Evolutionary conservation across 345 rosid species (phyloP), one percentile per base, ranked within the genome.

Genomic region (Populus tremula): DNA sequence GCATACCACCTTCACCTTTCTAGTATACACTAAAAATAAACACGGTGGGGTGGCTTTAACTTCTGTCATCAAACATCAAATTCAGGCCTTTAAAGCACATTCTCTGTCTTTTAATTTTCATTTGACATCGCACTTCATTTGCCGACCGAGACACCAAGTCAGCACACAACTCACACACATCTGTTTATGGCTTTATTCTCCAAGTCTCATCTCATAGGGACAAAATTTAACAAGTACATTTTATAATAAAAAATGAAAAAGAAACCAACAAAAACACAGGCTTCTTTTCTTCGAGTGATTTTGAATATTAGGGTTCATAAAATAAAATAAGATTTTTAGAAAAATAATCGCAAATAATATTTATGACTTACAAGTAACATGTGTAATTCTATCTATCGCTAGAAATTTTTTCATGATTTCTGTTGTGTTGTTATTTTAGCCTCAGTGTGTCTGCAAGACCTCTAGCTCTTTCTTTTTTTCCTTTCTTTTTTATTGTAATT

Each of bases 91-190:
- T 56, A 68, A 76, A 77, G 74, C 80, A 65, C 83, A 73, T 76
- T 76, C 87, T 66, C 79, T 71, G 36, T 33, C 79, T 64, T 81
- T 70, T 80, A 79, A 64, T 82, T 80, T 76, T 82, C 84, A 47
- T 13, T 25, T 31, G 69, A 63, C 80, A 79, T 41, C 79, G 43
- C 72, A 35, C 80, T 25, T 82, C 85, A 72, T 77, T 87, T 75
- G 76, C 85, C 70, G 45, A 64, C 86, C 53, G 31, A 33, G 67
- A 8, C 39, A 20, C 45, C 67, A 72, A 14, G 31, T 77, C 86
- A 78, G 61, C 74, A 49, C 70, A 47, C 71, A 61, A 13, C 72
- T 78, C 69, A 54, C 54, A 38, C 81, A 16, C 33, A 2, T 79
- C 77, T 72, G 67, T 73, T 77, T 76, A 81, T 38, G 77, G 25